A percentile compares a stretch with the other conserved stretches of the same genome.
Evolutionary conservation across 192 early-diverging fungal genomes (phyloP).

Genomic region (Podila horticola): DNA sequence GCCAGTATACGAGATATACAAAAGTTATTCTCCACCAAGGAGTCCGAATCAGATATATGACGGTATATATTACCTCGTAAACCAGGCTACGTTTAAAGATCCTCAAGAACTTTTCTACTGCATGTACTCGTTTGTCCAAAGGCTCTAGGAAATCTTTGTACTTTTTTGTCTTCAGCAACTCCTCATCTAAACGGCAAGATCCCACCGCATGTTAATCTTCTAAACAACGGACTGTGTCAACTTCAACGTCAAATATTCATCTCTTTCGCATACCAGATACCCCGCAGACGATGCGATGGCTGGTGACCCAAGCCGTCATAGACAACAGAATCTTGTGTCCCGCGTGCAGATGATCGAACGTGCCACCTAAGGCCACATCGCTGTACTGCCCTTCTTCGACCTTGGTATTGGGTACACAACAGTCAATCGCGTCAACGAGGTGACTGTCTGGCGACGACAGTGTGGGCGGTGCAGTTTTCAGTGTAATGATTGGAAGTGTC

Average conservation of each 20-base stretch:
- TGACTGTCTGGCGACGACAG: conserved; percentile 7
- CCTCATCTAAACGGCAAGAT: conserved; percentile 54
- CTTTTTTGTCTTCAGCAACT: conserved; percentile 78
- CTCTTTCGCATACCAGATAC: conserved; percentile 68
- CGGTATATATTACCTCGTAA: conserved; percentile 47
- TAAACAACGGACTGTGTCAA: not conserved
- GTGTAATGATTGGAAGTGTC: conserved; percentile 4
- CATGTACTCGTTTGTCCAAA: conserved; percentile 65
- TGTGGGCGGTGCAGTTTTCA: conserved; percentile 8
- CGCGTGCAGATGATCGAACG: conserved; percentile 96
- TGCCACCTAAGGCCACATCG: conserved; percentile 86
- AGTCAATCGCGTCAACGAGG: conserved; percentile 23
- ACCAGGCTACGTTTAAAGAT: conserved; percentile 57
- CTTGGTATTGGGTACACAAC: conserved; percentile 8
- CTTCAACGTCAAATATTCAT: not conserved
- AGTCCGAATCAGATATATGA: not conserved
- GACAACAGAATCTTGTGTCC: conserved; percentile 96
- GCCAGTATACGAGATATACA: not conserved
- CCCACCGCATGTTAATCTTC: not conserved
- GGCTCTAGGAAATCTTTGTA: conserved; percentile 75
- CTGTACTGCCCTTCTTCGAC: conserved; percentile 48
- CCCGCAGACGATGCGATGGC: conserved; percentile 73
- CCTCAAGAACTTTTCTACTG: conserved; percentile 70
- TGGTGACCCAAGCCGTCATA: conserved; percentile 76
- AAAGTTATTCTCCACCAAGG: not conserved